Conservation (phyloP, 495 filamentous ascomycete genomes). For the Hapsidospora chrysogenum region DNA sequence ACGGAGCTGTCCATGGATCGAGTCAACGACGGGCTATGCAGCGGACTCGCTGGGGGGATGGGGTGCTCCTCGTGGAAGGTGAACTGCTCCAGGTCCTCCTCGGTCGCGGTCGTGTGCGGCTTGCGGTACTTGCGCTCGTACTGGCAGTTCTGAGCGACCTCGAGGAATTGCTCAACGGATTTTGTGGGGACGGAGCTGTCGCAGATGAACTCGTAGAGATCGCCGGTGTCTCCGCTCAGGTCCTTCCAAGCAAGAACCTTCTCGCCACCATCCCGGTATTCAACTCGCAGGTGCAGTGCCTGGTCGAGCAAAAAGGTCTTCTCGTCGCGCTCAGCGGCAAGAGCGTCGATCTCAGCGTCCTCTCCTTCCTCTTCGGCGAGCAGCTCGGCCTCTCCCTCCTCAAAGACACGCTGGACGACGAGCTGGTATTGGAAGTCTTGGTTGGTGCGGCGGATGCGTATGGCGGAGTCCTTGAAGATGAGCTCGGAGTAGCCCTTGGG, state of each 20-base stretch:
- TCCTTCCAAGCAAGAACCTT: slow-evolving; percentile 90
- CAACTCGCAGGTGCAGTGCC: slow-evolving; percentile 69
- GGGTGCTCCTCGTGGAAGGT: slow-evolving; percentile 62
- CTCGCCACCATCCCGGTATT: slow-evolving; percentile 51
- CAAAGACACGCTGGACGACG: slow-evolving; percentile 87
- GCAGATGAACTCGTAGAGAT: slow-evolving; percentile 94
- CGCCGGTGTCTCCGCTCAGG: slow-evolving; percentile 79
- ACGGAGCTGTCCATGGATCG: slow-evolving; percentile 24
- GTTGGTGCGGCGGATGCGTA: slow-evolving; percentile 77
- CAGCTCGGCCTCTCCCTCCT: slow-evolving; percentile 89
- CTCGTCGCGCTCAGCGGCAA: slow-evolving; percentile 71
- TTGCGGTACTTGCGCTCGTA: slow-evolving; percentile 88
- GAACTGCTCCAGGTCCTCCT: slow-evolving; percentile 66
- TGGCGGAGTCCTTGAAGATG: slow-evolving; percentile 94
- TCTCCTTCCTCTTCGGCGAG: slow-evolving; percentile 70
- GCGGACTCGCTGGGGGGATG: slow-evolving; percentile 67
- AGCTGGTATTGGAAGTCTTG: slow-evolving; percentile 96
- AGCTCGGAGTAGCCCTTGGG: slow-evolving; percentile 96
- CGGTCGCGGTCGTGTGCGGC: slow-evolving; percentile 61
- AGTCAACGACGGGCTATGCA: slow-evolving; percentile 38
- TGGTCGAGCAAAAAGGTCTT: slow-evolving; percentile 93
- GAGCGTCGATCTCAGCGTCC: slow-evolving; percentile 50
- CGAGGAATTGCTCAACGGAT: slow-evolving; percentile 65
- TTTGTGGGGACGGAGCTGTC: slow-evolving; percentile 50
- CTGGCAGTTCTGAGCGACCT: slow-evolving; percentile 79